Conservation (phyloP, 208 protist genomes). For the Acanthamoeba sp. region DNA sequence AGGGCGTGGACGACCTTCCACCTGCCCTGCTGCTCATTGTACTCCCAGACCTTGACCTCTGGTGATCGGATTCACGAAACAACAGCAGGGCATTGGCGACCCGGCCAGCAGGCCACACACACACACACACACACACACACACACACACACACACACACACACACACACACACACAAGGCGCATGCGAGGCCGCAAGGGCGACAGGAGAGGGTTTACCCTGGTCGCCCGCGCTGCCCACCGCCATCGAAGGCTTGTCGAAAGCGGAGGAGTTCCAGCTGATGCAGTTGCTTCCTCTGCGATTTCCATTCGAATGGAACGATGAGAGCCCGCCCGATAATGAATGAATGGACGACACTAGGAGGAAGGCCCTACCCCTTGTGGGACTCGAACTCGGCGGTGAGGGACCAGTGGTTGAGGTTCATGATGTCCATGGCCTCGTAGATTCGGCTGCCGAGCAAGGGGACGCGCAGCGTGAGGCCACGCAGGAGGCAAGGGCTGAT, state of each 20-base stretch:
- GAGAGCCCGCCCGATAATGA: background rate
- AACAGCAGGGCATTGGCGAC: too few species aligned
- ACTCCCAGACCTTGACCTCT: conserved; percentile 56
- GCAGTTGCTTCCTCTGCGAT: conserved; percentile 78
- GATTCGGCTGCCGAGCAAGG: conserved; percentile 82
- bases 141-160: too few species aligned
- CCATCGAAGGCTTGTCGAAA: conserved; percentile 84
- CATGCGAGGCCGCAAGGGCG: too few species aligned
- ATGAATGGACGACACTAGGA: background rate
- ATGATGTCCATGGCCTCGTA: conserved; percentile 92
- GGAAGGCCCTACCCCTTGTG: conserved; percentile 73
- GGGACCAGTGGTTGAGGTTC: conserved; percentile 89
- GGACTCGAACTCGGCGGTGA: conserved; percentile 83
- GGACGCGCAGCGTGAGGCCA: background rate
- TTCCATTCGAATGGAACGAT: background rate
- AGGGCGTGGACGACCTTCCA: conserved; percentile 37
- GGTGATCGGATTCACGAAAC: too few species aligned
- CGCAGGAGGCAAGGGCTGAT: too few species aligned
- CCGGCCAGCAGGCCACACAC: too few species aligned
- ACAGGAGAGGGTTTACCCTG: conserved; percentile 33
- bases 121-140: too few species aligned
- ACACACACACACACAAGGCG: too few species aligned
- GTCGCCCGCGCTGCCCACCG: conserved; percentile 81
- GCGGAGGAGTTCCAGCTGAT: conserved; percentile 88
- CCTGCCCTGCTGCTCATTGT: background rate